Base-by-base conservation (phyloP, 2,329 filamentous ascomycete species). In the Whalleya microplaca region DNA sequence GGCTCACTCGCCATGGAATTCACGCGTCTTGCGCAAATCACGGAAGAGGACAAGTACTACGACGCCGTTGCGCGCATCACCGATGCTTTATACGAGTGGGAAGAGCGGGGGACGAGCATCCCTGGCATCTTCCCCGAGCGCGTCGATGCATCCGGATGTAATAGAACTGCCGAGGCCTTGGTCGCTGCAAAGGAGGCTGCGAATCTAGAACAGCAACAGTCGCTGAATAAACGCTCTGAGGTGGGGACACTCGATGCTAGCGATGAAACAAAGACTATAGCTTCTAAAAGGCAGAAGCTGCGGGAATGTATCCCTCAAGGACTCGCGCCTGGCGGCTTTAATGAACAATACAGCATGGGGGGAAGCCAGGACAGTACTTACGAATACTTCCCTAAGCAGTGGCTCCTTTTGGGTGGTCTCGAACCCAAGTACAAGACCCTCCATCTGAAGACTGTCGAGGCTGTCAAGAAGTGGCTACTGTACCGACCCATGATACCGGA, bases 31-130 rank as follows among this genome's bases (percentile, higher is more conserved):
- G 90, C 92, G 8, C 93, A 97, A 73, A 78, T 97, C 61, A 96
- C 93, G 0, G 85, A 86, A 55, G 80, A 94, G 57, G 75, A 88
- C 64, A 92, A 88, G 71, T 97, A 96, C 75, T 97, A 96, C 69
- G 93, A 96, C 75, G 92, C 92, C 16, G 81, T 96, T 58, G 90
- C 91, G 47, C 87, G 92, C 57, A 90, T 97, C 66, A 96, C 91
- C 18, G 80, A 96, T 69, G 88, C 87, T 7, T 80, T 97, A 21
- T 84, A 92, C 59, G 83, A 88, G 49, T 85, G 88, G 75, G 91
- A 96, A 75, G 84, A 86, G 64, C 76, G 78, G 2, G 83, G 80
- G 4, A 93, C 89, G 0, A 80, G 80, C 2, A 76, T 96, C 7
- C 85, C 89, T 1, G 92, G 93, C 1, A 83, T 96, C 66, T 96